Percentiles rank a stretch among this genome's conserved stretches.
Conservation (phyloP, 331 rosid genomes). For the Malus hybrid region DNA sequence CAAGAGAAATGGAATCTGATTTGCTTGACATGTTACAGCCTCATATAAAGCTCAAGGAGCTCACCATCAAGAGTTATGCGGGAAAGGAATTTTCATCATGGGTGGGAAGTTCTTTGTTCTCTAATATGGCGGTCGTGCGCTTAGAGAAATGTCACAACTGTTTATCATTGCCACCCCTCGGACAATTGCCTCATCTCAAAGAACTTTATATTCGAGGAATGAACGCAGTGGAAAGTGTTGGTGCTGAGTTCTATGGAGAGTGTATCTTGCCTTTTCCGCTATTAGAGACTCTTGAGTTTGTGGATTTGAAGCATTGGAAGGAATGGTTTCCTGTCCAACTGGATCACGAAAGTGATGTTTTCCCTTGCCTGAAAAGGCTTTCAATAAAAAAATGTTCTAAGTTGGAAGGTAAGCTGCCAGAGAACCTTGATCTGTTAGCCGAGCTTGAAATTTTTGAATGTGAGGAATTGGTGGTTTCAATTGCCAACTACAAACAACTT, state of each 20-base stretch:
- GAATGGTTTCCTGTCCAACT: background rate
- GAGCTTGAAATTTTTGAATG: background rate
- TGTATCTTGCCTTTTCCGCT: background rate
- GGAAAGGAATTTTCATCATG: background rate
- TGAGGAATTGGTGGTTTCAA: constrained; percentile 5
- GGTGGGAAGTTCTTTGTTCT: background rate
- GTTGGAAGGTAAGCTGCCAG: constrained; percentile 7
- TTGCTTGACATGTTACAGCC: background rate
- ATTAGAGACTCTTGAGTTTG: constrained; percentile 10
- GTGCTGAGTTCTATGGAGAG: background rate
- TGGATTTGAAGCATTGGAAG: constrained; percentile 17
- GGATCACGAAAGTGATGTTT: background rate
- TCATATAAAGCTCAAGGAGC: background rate
- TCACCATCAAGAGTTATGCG: background rate
- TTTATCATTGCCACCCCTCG: background rate
- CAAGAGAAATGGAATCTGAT: background rate
- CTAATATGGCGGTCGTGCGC: background rate
- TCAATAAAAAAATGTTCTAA: constrained; percentile 1
- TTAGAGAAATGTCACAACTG: constrained; percentile 2
- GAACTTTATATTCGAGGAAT: background rate
- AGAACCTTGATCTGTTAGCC: background rate
- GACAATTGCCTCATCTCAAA: background rate
- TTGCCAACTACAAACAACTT: constrained; percentile 1
- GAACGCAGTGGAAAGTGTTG: background rate
- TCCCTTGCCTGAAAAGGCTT: background rate